phyloP scores from a whole-genome alignment of 192 early-diverging fungal species.

The Coemansia sp. region DNA sequence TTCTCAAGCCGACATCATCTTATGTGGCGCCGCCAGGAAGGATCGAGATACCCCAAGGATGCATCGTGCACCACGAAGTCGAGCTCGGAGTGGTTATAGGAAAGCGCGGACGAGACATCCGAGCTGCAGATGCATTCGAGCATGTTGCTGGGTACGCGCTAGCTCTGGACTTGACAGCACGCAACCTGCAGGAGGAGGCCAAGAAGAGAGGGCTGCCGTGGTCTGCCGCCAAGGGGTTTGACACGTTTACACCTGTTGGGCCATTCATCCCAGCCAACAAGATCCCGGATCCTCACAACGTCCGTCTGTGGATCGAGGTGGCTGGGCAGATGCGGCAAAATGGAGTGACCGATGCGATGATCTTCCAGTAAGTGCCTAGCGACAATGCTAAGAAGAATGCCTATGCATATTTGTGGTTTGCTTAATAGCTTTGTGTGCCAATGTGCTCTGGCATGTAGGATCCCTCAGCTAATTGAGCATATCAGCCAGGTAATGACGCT shows the following conservation, averaged over 20 bases:
- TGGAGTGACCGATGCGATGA: constrained; percentile 88
- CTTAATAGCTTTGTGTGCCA: neutral
- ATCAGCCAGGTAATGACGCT: constrained; percentile 86
- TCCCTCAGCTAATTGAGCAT: constrained; percentile 77
- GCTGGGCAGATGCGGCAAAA: constrained; percentile 75
- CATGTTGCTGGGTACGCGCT: constrained; percentile 79
- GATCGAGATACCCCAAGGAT: constrained; percentile 79
- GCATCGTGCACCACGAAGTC: constrained; percentile 86
- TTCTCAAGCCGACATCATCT: constrained; percentile 89
- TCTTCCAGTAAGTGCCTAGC: constrained; percentile 66
- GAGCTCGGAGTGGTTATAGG: constrained; percentile 93
- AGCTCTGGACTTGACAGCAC: constrained; percentile 89
- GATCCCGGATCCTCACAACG: constrained; percentile 71
- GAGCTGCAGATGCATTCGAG: constrained; percentile 57
- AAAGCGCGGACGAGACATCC: constrained; percentile 72
- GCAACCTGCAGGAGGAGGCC: constrained; percentile 82
- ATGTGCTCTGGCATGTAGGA: constrained; percentile 39
- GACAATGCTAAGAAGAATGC: neutral
- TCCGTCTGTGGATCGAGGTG: constrained; percentile 75
- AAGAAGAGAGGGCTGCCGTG: constrained; percentile 87
- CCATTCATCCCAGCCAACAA: constrained; percentile 71
- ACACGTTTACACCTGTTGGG: constrained; percentile 90
- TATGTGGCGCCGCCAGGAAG: constrained; percentile 63
- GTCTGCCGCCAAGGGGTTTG: constrained; percentile 91
- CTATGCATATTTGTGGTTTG: neutral